A percentile compares a stretch with the other conserved stretches of the same genome.
These are phyloP conservation scores for Castanospermum australe DNA, from an alignment of 306 rosid species.

Conservation along the genomic window DNA sequence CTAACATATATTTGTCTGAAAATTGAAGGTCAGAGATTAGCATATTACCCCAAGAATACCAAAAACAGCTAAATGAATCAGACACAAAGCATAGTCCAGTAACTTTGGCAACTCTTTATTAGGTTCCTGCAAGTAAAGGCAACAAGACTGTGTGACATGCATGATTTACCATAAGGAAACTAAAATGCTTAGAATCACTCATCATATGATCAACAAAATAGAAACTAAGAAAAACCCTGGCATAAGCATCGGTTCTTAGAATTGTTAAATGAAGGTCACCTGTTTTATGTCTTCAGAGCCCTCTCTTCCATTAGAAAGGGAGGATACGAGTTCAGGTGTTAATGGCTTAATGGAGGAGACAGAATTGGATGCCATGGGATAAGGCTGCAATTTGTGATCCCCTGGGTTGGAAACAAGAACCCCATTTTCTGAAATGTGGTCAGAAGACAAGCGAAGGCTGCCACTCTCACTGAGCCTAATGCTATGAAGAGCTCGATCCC, in stretches of 20 bases:
- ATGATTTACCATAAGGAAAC: neutral
- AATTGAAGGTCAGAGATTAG: neutral
- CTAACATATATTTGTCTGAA: no score
- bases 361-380: neutral
- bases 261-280: slow-evolving; percentile 26
- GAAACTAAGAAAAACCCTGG: neutral
- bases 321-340: slow-evolving; percentile 28
- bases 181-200: neutral
- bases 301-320: slow-evolving; percentile 23
- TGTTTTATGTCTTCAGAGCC: slow-evolving; percentile 30
- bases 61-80: slow-evolving; percentile 3
- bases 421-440: slow-evolving; percentile 32
- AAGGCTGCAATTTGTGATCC: slow-evolving; percentile 16
- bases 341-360: slow-evolving; percentile 25
- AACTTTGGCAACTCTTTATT: neutral
- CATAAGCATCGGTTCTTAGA: neutral
- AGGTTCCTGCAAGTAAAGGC: neutral
- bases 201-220: neutral
- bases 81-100: slow-evolving; percentile 1
- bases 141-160: neutral
- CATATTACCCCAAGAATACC: slow-evolving; percentile 17
- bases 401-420: slow-evolving; percentile 32
- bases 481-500: slow-evolving; percentile 60
- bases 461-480: slow-evolving; percentile 37
- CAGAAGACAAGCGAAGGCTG: slow-evolving; percentile 28